A percentile compares a stretch with the other conserved stretches of the same genome.
Conservation (phyloP, 2,329 filamentous ascomycete species). For the Verticillium zaregamsianum region DNA sequence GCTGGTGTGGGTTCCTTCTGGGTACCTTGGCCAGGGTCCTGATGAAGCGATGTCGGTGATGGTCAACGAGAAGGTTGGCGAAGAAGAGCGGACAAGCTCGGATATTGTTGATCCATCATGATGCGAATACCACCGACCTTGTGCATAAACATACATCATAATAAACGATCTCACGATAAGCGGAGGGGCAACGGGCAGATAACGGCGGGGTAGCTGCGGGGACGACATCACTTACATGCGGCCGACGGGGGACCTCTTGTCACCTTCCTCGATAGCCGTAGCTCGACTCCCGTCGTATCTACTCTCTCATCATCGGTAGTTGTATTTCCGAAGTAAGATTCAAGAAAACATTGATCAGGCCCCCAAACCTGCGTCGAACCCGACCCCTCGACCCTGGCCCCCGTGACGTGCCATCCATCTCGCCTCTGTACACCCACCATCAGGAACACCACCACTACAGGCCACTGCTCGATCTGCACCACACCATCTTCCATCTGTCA, state of each 20-base stretch:
- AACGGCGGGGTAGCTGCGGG: constrained; percentile 2
- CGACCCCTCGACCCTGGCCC: neutral
- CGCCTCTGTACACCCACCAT: neutral
- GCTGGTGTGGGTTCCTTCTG: neutral
- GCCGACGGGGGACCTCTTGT: neutral
- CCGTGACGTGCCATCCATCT: neutral
- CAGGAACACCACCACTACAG: neutral
- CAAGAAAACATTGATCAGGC: neutral
- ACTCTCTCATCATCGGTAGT: neutral
- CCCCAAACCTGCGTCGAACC: neutral
- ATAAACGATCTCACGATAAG: neutral
- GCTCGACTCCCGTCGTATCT: neutral
- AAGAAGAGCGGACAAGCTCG: neutral
- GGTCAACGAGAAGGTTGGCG: neutral
- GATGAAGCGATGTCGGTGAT: neutral
- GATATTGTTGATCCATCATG: neutral
- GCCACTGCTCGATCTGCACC: neutral
- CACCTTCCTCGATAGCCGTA: neutral
- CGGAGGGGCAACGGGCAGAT: neutral
- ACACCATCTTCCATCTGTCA: neutral
- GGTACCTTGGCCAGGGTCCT: neutral
- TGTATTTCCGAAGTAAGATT: neutral
- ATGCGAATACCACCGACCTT: neutral
- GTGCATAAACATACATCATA: neutral
- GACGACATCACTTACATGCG: neutral